These are phyloP conservation scores for Neocallimastix lanati DNA, from an alignment of 192 early-diverging fungal genomes.

Conservation along the genomic window DNA sequence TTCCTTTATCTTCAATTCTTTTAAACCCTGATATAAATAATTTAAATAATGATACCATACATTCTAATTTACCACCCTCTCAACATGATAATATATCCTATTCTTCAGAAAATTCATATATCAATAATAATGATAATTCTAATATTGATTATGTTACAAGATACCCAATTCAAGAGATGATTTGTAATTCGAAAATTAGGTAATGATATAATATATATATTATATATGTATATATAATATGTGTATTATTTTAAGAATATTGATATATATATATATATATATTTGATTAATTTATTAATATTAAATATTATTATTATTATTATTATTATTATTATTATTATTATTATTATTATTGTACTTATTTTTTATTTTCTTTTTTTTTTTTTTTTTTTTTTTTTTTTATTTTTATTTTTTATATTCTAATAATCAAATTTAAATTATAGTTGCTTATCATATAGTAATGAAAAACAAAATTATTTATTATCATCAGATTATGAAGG, in stretches of 20 bases:
- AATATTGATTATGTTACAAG: slow-evolving; percentile 2
- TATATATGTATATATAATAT: neutral
- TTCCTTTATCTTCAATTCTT: neutral
- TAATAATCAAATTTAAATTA: too few relatives aligned
- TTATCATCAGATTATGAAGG: slow-evolving; percentile 85
- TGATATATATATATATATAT: too few relatives aligned
- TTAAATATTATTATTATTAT: too few relatives aligned
- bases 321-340: too few relatives aligned
- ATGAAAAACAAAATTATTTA: slow-evolving; percentile 69
- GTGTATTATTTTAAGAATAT: too few relatives aligned
- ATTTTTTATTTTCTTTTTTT: neutral
- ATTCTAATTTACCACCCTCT: neutral
- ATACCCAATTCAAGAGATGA: slow-evolving; percentile 67
- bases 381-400: neutral
- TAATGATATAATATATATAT: too few relatives aligned
- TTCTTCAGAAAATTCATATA: neutral
- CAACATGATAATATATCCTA: neutral
- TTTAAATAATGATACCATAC: neutral
- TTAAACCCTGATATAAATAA: slow-evolving; percentile 2
- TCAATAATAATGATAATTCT: neutral
- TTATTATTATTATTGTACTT: too few relatives aligned
- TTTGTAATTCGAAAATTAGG: slow-evolving; percentile 71
- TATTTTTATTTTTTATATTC: neutral
- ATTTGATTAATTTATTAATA: too few relatives aligned
- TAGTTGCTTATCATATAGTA: slow-evolving; percentile 75